Evolutionary conservation across 139 green algal genomes (phyloP), one percentile per base, ranked within the genome.

Genomic region (Nannochloris sp.): DNA sequence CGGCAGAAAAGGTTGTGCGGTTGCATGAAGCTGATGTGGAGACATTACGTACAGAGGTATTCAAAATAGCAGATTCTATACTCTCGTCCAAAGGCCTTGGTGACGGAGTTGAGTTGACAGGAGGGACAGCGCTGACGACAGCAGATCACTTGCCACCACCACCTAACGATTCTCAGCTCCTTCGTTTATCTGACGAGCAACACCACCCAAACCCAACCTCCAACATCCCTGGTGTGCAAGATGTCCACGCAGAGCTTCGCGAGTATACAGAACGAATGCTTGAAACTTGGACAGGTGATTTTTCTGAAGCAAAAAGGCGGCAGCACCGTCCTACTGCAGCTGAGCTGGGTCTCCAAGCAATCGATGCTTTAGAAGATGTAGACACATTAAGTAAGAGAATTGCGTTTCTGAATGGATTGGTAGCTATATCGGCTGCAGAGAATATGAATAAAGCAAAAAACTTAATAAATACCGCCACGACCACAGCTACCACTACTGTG

Each of bases 141-240:
- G 37, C 9, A 45, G 37, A 45, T 12, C 9, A 19, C 12, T 45
- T 45, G 37, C n/a, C n/a, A n/a, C n/a, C n/a, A n/a, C n/a, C n/a
- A n/a, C n/a, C n/a, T n/a, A n/a, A n/a, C n/a, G n/a, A n/a, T n/a
- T n/a, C n/a, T n/a, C n/a, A n/a, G n/a, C n/a, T 44, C 2, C 30
- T 8, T 39, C 46, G 51, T 30, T 8, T 56, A 1, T 53, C 48
- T 38, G 69, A 76, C 51, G 13, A 61, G 39, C 1, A 47, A 2
- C 54, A 57, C 3, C 35, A 45, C 2, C 34, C 19, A 7, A 36
- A 72, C 34, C 19, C 54, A 13, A 29, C 6, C 6, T 10, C 24
- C 6, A 76, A 76, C 32, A 30, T 76, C 6, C 69, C 69, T 37
- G 69, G 69, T 45, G 65, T 70, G 33, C 47, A 73, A 55, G 71